Base-by-base conservation (phyloP, 129 eudicot genomes). In the Helianthus tuberosus region DNA sequence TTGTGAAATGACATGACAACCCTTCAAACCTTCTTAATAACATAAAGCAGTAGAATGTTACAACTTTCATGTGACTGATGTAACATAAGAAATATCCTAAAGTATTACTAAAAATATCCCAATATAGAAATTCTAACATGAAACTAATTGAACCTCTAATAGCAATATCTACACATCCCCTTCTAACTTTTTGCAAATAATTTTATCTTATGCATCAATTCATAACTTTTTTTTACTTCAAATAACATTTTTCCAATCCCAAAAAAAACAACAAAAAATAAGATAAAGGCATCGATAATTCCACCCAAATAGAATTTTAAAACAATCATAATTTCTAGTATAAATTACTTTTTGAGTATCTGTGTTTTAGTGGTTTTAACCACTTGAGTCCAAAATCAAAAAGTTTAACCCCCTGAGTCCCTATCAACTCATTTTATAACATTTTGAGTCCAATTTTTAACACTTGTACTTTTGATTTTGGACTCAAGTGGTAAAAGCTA, bases 181-280 rank as follows among this genome's bases (percentile, higher is more conserved):
- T 11, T 60, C 43, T 29, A 29, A 11, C 1, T 1, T 60, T 29
- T 60, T 29, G 1, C 5, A 29, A 12, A 5, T 6, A 29, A 15
- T 60, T 60, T 60, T 29, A 60, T 60, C 29, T 60, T 60, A 29
- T 60, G 17, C 66, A 60, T 27, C 66, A 27, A 60, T 29, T 13
- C 4, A 60, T 29, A 27, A 29, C 2, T 16, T 60, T 60, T 60
- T 60, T 60, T 60, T 9, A 12, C 17, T 29, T 54, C 14, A 11
- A 60, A 29, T 4, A 29, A 29, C 13, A 0, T 60, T 60, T 58
- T 60, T 1, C 35, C 9, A 68, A 50, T 32, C 41, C 60, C 29
- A 29, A 5, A 1, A 1, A 48, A 49, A 48, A 48, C 25, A 47
- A 23, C 44, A 48, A 48, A 12, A 68, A 25, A 27, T 46, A 27